Evolutionary conservation across 140 eudicot genomes (phyloP), one percentile per base, ranked within the genome.

Genomic region (Flaveria floridana): DNA sequence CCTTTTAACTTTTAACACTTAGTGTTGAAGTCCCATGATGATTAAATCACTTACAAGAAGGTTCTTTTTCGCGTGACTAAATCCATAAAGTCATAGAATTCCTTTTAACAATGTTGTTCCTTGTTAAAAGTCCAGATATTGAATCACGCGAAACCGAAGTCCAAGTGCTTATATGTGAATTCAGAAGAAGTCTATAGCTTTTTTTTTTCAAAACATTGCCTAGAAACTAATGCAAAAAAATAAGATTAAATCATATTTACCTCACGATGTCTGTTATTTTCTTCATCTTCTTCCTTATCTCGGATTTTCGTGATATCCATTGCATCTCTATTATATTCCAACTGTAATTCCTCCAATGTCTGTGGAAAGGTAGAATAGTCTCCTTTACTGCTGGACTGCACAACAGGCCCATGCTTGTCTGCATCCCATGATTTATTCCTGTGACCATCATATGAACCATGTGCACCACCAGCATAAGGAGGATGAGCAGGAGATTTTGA

Each of bases 241-340:
- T 5, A 34, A 34, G 8, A 34, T 34, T 34, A 34, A 34, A 34
- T 34, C 8, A 34, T 34, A 34, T 34, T 68, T 72, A 91, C 97
- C 97, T 91, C 87, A 61, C 95, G 91, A 84, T 91, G 97, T 84
- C 82, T 85, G 84, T 61, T 68, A 80, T 85, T 89, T 76, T 91
- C 97, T 53, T 89, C 96, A 65, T 89, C 97, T 81, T 87, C 91
- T 85, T 89, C 88, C 74, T 85, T 85, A 65, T 91, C 89, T 74
- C 89, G 91, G 61, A 89, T 72, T 77, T 78, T 85, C 19, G 79
- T 86, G 76, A 91, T 89, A 83, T 89, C 88, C 77, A 75, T 77
- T 12, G 94, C 88, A 73, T 85, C 86, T 81, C 89, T 87, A 70
- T 82, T 76, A 82, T 82, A 87, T 67, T 91, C 96, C 84, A 87